These are phyloP conservation scores for Aspergillus panamensis DNA, from an alignment of 495 filamentous ascomycete genomes.

Conservation along the genomic window DNA sequence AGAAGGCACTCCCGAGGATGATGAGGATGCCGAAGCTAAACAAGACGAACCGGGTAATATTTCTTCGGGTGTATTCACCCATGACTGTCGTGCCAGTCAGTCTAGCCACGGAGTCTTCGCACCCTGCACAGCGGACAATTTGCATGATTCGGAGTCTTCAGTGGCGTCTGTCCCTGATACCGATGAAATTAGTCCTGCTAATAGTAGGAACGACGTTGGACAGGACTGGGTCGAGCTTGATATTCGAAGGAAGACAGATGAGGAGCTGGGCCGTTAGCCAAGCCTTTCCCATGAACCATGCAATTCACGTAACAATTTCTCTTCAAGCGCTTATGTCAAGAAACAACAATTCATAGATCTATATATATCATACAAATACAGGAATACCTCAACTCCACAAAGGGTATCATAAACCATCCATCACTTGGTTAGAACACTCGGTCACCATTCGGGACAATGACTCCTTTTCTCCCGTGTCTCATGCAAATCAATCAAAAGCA, in stretches of 20 bases:
- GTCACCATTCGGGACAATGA: not conserved
- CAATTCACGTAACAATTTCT: not conserved
- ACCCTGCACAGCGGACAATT: not conserved
- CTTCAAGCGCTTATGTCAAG: not conserved
- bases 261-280: conserved; percentile 20
- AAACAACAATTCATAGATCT: not conserved
- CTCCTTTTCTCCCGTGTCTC: not conserved
- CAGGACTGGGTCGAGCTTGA: conserved; percentile 33
- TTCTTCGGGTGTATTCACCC: not conserved
- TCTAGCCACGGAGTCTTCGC: not conserved
- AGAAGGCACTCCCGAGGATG: conserved; percentile 60
- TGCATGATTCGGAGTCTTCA: not conserved
- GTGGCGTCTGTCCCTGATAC: no score
- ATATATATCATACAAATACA: not conserved
- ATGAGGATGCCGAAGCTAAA: conserved; percentile 41
- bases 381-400: not conserved
- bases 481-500: not conserved
- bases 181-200: not conserved
- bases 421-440: not conserved
- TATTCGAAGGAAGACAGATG: conserved; percentile 17
- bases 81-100: not conserved
- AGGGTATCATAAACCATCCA: not conserved
- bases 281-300: not conserved
- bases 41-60: conserved; percentile 5
- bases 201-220: conserved; percentile 5